phyloP scores from a whole-genome alignment of 306 rosid genomes.

The Vicia sativa region DNA sequence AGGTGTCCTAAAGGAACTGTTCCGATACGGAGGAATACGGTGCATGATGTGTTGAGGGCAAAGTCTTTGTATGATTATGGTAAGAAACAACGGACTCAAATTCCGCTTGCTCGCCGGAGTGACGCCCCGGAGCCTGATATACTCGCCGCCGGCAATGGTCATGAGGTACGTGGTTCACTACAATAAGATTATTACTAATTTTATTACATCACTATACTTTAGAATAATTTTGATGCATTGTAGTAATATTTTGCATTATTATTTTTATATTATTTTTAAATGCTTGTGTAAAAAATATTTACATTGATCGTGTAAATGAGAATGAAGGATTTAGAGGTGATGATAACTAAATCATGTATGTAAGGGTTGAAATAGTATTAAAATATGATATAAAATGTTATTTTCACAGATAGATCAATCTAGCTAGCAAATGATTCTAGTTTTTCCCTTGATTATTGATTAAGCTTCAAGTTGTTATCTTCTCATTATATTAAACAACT shows the following conservation, averaged over 20 bases:
- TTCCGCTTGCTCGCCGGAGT: conserved; percentile 24
- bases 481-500: conserved; percentile 1
- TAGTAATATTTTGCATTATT: too few relatives aligned
- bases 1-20: conserved; percentile 76
- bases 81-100: conserved; percentile 49
- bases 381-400: not conserved
- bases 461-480: conserved; percentile 8
- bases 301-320: too few relatives aligned
- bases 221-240: not conserved
- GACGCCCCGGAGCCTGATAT: conserved; percentile 77
- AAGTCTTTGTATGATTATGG: conserved; percentile 82
- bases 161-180: conserved; percentile 56
- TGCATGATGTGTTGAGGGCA: conserved; percentile 64
- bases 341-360: conserved; percentile 4
- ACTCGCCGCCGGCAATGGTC: conserved; percentile 67
- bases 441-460: not conserved
- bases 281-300: too few relatives aligned
- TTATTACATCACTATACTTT: not conserved
- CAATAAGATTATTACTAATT: not conserved
- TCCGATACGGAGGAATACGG: conserved; percentile 65
- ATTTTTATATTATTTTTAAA: too few relatives aligned
- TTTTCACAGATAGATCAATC: conserved; percentile 7
- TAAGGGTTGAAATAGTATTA: not conserved
- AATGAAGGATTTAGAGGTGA: not conserved
- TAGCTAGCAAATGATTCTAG: not conserved